Evolutionary conservation across 164 flowering plant genomes (phyloP), one percentile per base, ranked within the genome.

Genomic region (Magnolia kwangsiensis): DNA sequence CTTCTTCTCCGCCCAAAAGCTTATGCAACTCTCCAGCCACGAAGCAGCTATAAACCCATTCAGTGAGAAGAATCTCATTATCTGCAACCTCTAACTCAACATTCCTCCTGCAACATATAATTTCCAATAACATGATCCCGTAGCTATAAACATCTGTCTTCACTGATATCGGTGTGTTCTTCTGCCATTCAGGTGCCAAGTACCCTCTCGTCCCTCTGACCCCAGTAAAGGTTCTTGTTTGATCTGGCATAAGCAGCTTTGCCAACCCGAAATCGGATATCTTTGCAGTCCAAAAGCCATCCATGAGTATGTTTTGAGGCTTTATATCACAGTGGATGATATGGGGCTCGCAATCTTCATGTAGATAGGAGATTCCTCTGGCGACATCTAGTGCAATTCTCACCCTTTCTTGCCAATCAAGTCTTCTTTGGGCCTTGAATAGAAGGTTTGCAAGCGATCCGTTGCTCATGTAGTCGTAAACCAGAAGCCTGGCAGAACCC

Each of bases 121-220:
- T 81, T 63, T 82, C 84, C 55, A 83, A 7, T 67, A 83, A n/a
- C 80, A 85, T 64, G 37, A 82, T 76, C 20, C 87, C 87, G 37
- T 69, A 85, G 51, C 87, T 83, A 51, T 83, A 83, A 27, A 85
- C 81, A 67, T 85, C 85, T 23, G 69, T 83, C 74, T 85, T 85
- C 0, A 73, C 81, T 5, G 84, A 80, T 16, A 85, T 65, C 3
- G 82, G 83, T 59, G 61, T 21, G 55, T 79, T 81, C 18, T 71
- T 73, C 63, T 79, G 79, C 85, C 87, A 83, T 63, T 85, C 87
- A 0, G 83, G 87, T 31, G 87, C 87, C 16, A 81, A 74, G 55
- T 85, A 85, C 24, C 87, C 86, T 69, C 74, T 78, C 9, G 88
- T 85, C 19, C 88, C 86, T 80, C 84, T 66, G 23, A 80, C 71